Evolutionary conservation across 768 basidiomycete species (phyloP), one percentile per base, ranked within the genome.

Genomic region (Boletales sp.): DNA sequence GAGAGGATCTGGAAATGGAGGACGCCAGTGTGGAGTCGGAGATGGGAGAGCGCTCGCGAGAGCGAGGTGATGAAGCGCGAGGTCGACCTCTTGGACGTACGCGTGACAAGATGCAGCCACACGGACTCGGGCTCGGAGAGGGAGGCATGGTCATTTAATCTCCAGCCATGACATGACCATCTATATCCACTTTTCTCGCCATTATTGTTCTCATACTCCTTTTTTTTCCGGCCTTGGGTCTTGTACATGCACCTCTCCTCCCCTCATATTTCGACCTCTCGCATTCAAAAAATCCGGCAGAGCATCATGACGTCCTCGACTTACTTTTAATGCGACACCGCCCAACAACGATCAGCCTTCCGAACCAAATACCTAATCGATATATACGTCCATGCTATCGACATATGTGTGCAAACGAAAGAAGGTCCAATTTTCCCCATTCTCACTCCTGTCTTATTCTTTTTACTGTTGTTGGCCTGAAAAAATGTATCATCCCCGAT

Each of bases 1-100:
- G 37, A 17, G 53, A 45, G 3, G 60, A 61, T 32, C 17, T 63
- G 29, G 60, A 63, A 8, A 62, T 62, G 60, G 58, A 57, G 8
- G 55, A 54, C 10, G 39, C 15, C 8, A 43, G 37, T 6, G 31
- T 45, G 19, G 34, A 8, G 7, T 45, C 45, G 17, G 51, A 55
- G 8, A 14, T 14, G 35, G 6, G 3, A 17, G 58, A 56, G 1
- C 43, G 38, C 40, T 40, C 39, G 36, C 55, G 43, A 43, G 47
- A 47, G 2, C 13, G 38, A 2, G 5, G n/a, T 2, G 40, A 30
- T 29, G 57, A 56, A 21, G 15, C 37, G 17, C 58, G 60, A n/a
- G 60, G 62, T 30, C 61, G 60, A 40, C 60, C 31, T 9, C 48
- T 39, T 15, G 61, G 41, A 8, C 62, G 61, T 15, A 3, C n/a